Evolutionary conservation across 2,329 filamentous ascomycete genomes (phyloP), one percentile per base, ranked within the genome.

Genomic region (Parasarocladium wereldwijsianum): DNA sequence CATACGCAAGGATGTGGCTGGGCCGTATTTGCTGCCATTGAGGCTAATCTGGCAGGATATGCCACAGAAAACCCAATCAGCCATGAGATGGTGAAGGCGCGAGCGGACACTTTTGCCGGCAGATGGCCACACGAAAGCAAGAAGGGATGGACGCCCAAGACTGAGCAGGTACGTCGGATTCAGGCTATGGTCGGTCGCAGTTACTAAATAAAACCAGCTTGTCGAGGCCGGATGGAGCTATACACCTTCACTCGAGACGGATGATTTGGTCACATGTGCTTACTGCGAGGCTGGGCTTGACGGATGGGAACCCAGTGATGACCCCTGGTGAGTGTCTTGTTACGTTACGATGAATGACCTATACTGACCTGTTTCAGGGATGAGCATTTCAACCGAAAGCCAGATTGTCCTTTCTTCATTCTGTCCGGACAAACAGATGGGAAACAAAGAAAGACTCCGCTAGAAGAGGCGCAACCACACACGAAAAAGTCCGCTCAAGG

Each of bases 201-300:
- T 13, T 32, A 19, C 36, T 43, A 23, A 40, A 32, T 11, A 14
- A 21, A 14, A n/a, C 6, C 43, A 90, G 75, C 76, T 96, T 59
- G 83, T 83, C 19, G 82, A 87, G 40, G 82, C 84, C 17, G 90
- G 90, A 8, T 98, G 87, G 86, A 85, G 80, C 47, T 94, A 86
- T 54, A 92, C 85, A 15, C 86, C 90, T 0, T 82, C 73, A 5
- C 58, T 70, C 24, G 84, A 87, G 24, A 83, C 76, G 9, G 77
- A 90, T 39, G 90, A 98, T 51, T 82, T 87, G 57, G 82, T 83
- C 8, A 90, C 80, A 8, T 98, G 90, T 49, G 68, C 81, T 17
- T 94, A 96, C 55, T 98, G 90, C 57, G 73, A 80, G 34, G 58
- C 96, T 11, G 84, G 79, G 8, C 66, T 98, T 8, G 87, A 96